These are phyloP conservation scores for Colletotrichum plurivorum DNA, from an alignment of 2,329 filamentous ascomycete genomes.

Conservation along the genomic window DNA sequence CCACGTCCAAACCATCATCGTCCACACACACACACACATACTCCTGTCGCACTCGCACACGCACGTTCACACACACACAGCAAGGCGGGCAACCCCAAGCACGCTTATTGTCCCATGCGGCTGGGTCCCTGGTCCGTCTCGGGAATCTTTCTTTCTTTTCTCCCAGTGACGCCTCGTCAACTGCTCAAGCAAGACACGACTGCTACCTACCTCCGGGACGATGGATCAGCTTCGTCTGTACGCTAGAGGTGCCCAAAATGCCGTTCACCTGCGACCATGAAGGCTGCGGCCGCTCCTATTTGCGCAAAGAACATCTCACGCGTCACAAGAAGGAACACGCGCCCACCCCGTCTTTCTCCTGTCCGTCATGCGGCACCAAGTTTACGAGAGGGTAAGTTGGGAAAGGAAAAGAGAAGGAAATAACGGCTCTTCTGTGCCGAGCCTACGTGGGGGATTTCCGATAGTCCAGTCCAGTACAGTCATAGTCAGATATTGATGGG, in stretches of 20 bases:
- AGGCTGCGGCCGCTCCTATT: slow-evolving; percentile 37
- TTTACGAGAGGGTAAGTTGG: slow-evolving; percentile 36
- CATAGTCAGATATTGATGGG: background rate
- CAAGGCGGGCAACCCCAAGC: too few species aligned
- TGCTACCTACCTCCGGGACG: background rate
- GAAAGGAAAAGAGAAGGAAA: background rate
- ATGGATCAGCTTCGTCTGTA: slow-evolving; percentile 22
- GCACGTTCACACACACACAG: too few species aligned
- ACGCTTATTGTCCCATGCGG: background rate
- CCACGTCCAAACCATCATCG: slow-evolving; percentile 25
- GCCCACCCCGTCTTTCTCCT: slow-evolving; percentile 18
- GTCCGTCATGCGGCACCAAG: slow-evolving; percentile 26
- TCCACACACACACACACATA: background rate
- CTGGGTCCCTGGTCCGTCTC: too few species aligned
- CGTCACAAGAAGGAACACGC: slow-evolving; percentile 35
- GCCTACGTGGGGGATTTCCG: background rate
- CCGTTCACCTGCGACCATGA: slow-evolving; percentile 32
- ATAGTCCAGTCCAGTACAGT: background rate
- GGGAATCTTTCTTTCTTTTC: background rate
- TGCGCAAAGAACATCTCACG: slow-evolving; percentile 36
- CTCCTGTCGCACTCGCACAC: background rate
- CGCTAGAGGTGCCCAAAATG: slow-evolving; percentile 23
- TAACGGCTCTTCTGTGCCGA: background rate
- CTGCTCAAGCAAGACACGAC: background rate
- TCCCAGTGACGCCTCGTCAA: background rate